These are phyloP conservation scores for Lasiosphaeriaceae sp. DNA, from an alignment of 495 filamentous ascomycete species.

Conservation along the genomic window DNA sequence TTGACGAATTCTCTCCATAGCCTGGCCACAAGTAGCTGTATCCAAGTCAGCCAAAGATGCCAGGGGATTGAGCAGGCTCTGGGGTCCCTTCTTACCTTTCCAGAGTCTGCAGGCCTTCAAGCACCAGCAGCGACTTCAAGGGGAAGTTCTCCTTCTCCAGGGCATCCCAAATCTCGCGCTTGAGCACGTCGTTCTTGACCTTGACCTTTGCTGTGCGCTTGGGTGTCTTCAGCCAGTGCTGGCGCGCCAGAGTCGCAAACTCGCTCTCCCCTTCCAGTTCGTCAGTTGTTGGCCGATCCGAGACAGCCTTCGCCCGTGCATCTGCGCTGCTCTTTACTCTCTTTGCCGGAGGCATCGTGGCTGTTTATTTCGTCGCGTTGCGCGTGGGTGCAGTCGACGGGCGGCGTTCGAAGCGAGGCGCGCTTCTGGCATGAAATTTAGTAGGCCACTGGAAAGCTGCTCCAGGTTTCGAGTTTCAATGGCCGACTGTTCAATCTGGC, in stretches of 20 bases:
- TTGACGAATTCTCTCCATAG: conserved; percentile 82
- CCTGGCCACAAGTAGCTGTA: conserved; percentile 88
- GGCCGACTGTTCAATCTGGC: no score
- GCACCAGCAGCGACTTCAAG: conserved; percentile 69
- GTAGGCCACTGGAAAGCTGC: not conserved
- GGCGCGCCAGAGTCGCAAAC: conserved; percentile 77
- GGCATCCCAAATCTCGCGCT: conserved; percentile 85
- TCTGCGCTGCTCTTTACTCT: conserved; percentile 42
- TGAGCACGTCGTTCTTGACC: conserved; percentile 80
- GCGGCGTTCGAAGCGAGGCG: conserved; percentile 5
- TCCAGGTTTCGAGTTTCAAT: no score
- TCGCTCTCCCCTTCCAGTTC: conserved; percentile 69
- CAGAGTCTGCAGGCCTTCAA: conserved; percentile 88
- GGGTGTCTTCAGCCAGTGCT: conserved; percentile 72
- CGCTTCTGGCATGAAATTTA: conserved; percentile 17
- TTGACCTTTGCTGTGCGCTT: conserved; percentile 57
- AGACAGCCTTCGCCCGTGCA: conserved; percentile 33
- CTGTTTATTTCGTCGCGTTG: conserved; percentile 15
- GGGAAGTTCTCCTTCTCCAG: conserved; percentile 77
- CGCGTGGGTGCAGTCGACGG: conserved; percentile 1
- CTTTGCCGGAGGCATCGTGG: conserved; percentile 46
- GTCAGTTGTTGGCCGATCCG: conserved; percentile 37
- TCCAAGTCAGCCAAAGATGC: not conserved
- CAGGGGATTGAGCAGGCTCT: not conserved
- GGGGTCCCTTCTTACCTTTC: conserved; percentile 80